Base-by-base conservation (phyloP, 2,329 filamentous ascomycete species). In the Diaporthe capsici region DNA sequence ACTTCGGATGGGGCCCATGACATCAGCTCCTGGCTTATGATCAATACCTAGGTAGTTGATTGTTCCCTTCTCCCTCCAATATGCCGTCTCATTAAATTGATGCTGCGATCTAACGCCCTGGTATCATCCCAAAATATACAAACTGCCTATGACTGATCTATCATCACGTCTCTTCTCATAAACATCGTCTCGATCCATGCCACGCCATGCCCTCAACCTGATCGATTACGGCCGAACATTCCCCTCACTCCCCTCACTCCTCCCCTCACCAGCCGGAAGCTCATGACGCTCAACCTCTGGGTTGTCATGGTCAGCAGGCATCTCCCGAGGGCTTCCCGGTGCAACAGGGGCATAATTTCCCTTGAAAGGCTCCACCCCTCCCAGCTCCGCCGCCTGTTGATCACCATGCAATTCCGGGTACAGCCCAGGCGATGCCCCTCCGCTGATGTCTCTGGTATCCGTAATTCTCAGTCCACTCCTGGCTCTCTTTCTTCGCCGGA, bases 281-380 rank as follows among this genome's bases (percentile, higher is more conserved):
- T 65, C 60, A 22, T 65, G 25, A 2, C 60, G 60, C 60, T 65
- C 60, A 3, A 65, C 13, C 25, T 28, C 60, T 10, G 39, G 25
- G 17, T 7, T 39, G 9, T 20, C 0, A 12, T 47, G 25, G 39
- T 65, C 60, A 12, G 25, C 60, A 2, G 60, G 60, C 60, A 65
- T 47, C 60, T 65, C 60, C 60, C 47, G 60, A 44, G 60, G 60
- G 39, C 60, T 65, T 10, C 25, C 60, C 39, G 60, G 39, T 9
- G 60, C 60, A 17, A 65, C 60, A 12, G 60, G 60, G 60, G 39
- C 60, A 8, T 65, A 65, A 22, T 47, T 63, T 0, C 58, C 58
- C 58, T 63, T 63, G 37, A 20, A 44, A 10, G n/a, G n/a, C 37
- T 22, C n/a, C 37, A 61, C 42, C 0, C 37, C 58, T 42, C 58